phyloP scores from a whole-genome alignment of 371 early-diverging fungal genomes.

The Saksenaea oblongispora region DNA sequence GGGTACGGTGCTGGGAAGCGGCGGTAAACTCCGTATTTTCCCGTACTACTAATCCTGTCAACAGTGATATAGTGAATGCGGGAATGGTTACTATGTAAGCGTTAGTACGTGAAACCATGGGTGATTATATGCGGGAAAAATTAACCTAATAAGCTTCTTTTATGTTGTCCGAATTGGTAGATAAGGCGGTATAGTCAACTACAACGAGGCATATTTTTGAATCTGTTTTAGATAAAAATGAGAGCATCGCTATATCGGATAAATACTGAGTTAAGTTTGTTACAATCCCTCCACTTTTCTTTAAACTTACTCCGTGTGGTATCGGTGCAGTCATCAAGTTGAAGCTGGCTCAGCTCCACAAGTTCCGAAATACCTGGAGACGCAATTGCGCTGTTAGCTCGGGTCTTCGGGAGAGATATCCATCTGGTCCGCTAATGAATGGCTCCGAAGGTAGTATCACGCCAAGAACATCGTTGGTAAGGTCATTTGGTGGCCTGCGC shows the following conservation, averaged over 20 bases:
- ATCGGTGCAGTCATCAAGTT: not conserved
- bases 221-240: slow-evolving; percentile 1
- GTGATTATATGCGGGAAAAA: not conserved
- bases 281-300: slow-evolving; percentile 2
- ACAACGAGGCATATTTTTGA: slow-evolving; percentile 19
- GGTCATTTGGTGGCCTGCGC: slow-evolving; percentile 1
- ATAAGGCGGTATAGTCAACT: slow-evolving; percentile 29
- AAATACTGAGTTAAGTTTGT: not conserved
- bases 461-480: not conserved
- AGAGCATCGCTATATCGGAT: slow-evolving; percentile 3
- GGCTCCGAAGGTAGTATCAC: slow-evolving; percentile 5
- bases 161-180: slow-evolving; percentile 26
- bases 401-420: not conserved
- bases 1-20: not conserved
- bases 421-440: slow-evolving; percentile 1
- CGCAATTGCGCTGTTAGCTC: slow-evolving; percentile 1
- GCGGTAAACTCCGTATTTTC: not conserved
- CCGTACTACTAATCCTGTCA: not conserved
- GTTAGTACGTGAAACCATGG: not conserved
- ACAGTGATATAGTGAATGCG: not conserved
- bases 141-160: slow-evolving; percentile 7
- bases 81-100: not conserved
- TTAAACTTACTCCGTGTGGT: slow-evolving; percentile 2
- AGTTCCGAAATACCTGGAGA: not conserved
- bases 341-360: slow-evolving; percentile 1